A percentile compares a stretch with the other conserved stretches of the same genome.
These are phyloP conservation scores for Immersiporthe knoxdaviesiana DNA, from an alignment of 2,329 filamentous ascomycete genomes.

Conservation along the genomic window DNA sequence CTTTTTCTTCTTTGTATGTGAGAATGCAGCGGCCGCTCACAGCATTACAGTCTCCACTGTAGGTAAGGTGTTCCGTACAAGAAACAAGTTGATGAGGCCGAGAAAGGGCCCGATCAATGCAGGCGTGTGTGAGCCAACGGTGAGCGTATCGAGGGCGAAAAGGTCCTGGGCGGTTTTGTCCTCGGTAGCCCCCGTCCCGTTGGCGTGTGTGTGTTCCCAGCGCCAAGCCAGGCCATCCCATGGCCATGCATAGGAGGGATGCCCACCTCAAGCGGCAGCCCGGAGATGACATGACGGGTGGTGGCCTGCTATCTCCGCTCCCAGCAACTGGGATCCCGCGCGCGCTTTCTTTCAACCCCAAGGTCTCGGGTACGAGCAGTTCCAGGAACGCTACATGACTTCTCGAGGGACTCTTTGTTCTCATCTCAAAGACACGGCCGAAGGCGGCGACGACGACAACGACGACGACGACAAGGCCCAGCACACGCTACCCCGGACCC, in stretches of 20 bases:
- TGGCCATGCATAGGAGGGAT: not conserved
- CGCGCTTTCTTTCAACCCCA: not conserved
- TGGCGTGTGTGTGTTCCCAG: not conserved
- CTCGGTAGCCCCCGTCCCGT: not conserved
- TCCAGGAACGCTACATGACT: not conserved
- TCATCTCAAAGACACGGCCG: not conserved
- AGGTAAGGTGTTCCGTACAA: not conserved
- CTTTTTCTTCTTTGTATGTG: too few species aligned
- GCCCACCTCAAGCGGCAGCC: not conserved
- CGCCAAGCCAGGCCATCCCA: not conserved
- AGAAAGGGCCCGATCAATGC: not conserved
- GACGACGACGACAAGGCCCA: not conserved
- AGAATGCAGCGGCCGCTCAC: not conserved
- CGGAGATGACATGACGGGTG: slow-evolving; percentile 6
- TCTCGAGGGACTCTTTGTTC: not conserved
- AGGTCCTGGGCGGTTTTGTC: not conserved
- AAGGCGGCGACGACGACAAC: not conserved
- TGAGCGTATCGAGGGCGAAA: not conserved
- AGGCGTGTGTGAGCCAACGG: not conserved
- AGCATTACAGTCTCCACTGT: not conserved
- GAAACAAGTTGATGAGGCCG: not conserved
- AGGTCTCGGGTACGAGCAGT: not conserved
- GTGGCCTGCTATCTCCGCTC: not conserved
- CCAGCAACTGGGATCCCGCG: not conserved
- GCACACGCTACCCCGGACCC: slow-evolving; percentile 10